These are phyloP conservation scores for Amoebophrya sp. DNA, from an alignment of 169 alveolate species.

Conservation along the genomic window DNA sequence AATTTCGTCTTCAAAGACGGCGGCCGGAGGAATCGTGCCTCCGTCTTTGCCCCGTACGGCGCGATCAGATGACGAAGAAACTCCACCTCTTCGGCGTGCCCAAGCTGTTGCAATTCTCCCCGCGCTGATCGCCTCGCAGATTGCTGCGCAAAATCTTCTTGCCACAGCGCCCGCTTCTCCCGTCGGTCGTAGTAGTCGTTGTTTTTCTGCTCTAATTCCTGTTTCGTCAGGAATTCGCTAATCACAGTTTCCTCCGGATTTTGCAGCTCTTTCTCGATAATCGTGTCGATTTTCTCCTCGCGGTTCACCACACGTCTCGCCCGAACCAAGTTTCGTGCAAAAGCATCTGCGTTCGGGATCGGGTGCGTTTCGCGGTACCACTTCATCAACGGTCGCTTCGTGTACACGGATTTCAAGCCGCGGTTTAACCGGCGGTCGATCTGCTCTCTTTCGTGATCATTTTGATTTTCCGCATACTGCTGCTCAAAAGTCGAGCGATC, in stretches of 20 bases:
- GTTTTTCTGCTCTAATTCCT: not conserved
- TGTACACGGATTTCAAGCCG: not conserved
- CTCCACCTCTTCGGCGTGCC: not conserved
- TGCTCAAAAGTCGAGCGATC: not conserved
- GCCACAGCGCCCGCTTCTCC: not conserved
- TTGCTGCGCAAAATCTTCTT: not conserved
- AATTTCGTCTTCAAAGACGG: not conserved
- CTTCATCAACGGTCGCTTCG: not conserved
- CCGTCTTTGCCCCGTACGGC: not conserved
- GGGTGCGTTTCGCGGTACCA: conserved; percentile 15
- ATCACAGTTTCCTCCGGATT: not conserved
- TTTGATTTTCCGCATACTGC: not conserved
- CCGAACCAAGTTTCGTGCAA: not conserved
- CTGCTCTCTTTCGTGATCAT: no score
- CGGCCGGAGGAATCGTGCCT: not conserved
- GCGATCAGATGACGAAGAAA: no score
- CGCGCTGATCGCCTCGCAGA: not conserved
- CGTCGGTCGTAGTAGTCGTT: not conserved
- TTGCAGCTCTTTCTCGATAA: not conserved
- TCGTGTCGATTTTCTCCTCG: not conserved
- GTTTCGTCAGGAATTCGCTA: not conserved
- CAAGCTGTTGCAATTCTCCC: not conserved
- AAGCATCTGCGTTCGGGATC: not conserved
- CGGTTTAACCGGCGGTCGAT: not conserved
- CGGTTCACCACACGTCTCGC: not conserved